A percentile compares a stretch with the other conserved stretches of the same genome.
phyloP scores from a whole-genome alignment of 345 rosid genomes.

The Moringa oleifera region DNA sequence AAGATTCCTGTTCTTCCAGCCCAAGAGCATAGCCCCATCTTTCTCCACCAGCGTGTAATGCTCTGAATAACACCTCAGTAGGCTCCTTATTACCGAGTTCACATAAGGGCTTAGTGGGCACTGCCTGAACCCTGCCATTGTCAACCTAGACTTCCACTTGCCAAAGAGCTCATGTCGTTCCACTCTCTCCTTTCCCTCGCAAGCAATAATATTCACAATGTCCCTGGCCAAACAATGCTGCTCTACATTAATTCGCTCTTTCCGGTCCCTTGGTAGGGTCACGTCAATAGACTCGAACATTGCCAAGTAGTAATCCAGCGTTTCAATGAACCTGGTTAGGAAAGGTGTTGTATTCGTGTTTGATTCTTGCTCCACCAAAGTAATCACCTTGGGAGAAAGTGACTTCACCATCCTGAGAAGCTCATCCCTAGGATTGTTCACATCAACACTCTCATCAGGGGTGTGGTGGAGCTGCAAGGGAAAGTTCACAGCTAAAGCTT shows the following conservation, averaged over 20 bases:
- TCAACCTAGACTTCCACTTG: constrained; percentile 70
- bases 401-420: constrained; percentile 64
- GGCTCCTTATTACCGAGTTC: constrained; percentile 44
- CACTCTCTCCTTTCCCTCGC: constrained; percentile 69
- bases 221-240: constrained; percentile 70
- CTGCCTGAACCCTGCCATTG: constrained; percentile 65
- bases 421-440: constrained; percentile 63
- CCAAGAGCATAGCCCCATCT: constrained; percentile 63
- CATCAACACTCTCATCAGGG: constrained; percentile 68
- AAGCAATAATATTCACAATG: constrained; percentile 56
- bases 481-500: constrained; percentile 62
- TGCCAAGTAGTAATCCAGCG: constrained; percentile 58
- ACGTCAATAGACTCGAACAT: constrained; percentile 68
- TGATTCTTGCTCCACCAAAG: constrained; percentile 74
- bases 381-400: constrained; percentile 54
- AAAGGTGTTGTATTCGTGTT: constrained; percentile 74
- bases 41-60: constrained; percentile 48
- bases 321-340: constrained; percentile 50
- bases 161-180: constrained; percentile 68
- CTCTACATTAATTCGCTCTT: constrained; percentile 47
- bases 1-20: constrained; percentile 60
- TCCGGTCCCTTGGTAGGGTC: constrained; percentile 40
- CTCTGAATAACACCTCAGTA: constrained; percentile 45
- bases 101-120: constrained; percentile 50
- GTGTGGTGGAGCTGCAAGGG: constrained; percentile 71